Percentiles rank a stretch among this genome's conserved stretches.
Evolutionary conservation across 2,329 filamentous ascomycete genomes (phyloP).

Genomic region (Cadophora luteo-olivacea): DNA sequence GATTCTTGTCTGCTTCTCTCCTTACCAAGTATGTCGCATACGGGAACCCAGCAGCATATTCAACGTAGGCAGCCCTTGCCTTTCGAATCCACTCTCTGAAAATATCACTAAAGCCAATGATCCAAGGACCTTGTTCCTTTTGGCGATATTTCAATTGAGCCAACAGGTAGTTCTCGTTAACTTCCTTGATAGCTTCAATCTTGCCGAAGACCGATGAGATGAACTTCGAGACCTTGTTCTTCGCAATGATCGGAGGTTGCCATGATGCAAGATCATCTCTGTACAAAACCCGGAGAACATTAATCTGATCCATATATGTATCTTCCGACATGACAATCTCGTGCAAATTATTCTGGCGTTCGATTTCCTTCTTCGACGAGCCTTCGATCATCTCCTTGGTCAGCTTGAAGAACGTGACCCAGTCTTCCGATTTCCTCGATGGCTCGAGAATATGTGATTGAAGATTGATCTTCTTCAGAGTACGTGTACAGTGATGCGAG

Average conservation of each 20-base stretch:
- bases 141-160: conserved; percentile 96
- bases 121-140: conserved; percentile 94
- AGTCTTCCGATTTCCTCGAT: conserved; percentile 74
- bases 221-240: conserved; percentile 80
- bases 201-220: conserved; percentile 88
- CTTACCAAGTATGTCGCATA: conserved; percentile 83
- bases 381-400: conserved; percentile 76
- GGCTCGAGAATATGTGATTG: conserved; percentile 75
- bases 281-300: conserved; percentile 85
- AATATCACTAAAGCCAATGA: conserved; percentile 92
- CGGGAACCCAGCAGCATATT: conserved; percentile 89
- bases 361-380: conserved; percentile 83
- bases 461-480: conserved; percentile 91
- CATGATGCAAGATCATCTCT: conserved; percentile 77
- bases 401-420: conserved; percentile 87
- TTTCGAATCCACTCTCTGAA: conserved; percentile 99
- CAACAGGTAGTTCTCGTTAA: conserved; percentile 91
- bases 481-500: conserved; percentile 91
- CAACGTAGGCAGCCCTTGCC: conserved; percentile 85
- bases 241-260: conserved; percentile 81
- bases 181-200: conserved; percentile 84
- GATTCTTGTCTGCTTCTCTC: conserved; percentile 82
- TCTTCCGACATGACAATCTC: conserved; percentile 96
- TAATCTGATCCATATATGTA: conserved; percentile 85
- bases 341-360: conserved; percentile 92